Base-by-base conservation (phyloP, 306 rosid genomes). In the Casuarina equisetifolia region DNA sequence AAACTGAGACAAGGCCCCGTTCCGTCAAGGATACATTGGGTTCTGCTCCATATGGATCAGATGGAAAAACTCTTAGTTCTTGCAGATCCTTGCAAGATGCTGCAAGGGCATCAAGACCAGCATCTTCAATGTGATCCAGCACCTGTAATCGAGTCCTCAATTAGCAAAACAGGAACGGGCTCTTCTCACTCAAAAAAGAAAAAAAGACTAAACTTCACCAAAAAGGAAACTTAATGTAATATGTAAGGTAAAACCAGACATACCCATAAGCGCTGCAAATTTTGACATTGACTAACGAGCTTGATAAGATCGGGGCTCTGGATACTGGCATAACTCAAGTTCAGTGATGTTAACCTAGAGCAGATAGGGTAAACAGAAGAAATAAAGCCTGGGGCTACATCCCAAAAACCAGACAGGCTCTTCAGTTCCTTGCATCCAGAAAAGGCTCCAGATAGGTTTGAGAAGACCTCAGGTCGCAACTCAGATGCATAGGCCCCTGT, bases 61-160 rank as follows among this genome's bases (percentile, higher is more conserved):
- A 95, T 0, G 98, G 99, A 80, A 95, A 95, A 70, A 95, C 99
- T 85, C 99, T 88, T 70, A 95, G 81, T 77, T 95, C 97, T 80
- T 90, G 84, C 61, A 95, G 79, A 81, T 91, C 99, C 90, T 91
- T 95, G 78, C 99, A 95, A 7, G 93, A 78, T 40, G 75, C 92
- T 50, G 99, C 97, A 79, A 95, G 74, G 74, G 79, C 87, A 19
- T 86, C 92, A 69, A 95, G 99, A 39, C 99, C 99, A 11, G 51
- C 74, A 83, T 95, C 99, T 83, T 95, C 99, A 45, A 95, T 92
- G 87, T 85, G 88, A 88, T 95, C 99, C 89, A 95, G 78, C 55
- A 95, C 99, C 99, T 95, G 83, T 44, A 74, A 54, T 74, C 81
- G 73, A n/a, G 40, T 61, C 72, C 78, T 66, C 58, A 46, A 70